A percentile compares a stretch with the other conserved stretches of the same genome.
phyloP scores from a whole-genome alignment of 805 yeast species.

The Metschnikowia kunwiensis region DNA sequence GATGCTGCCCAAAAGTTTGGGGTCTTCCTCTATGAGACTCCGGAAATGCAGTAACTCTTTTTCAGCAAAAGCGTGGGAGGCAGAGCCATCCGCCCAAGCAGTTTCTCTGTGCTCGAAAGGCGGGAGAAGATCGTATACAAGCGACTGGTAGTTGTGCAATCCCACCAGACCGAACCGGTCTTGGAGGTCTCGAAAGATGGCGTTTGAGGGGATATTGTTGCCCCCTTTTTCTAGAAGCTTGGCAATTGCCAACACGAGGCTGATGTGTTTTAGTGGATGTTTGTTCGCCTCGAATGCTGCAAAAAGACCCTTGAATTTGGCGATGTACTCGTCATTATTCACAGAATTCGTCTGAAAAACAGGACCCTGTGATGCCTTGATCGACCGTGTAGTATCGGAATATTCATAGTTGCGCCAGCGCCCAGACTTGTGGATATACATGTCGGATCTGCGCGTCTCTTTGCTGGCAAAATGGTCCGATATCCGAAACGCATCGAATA shows the following conservation, averaged over 20 bases:
- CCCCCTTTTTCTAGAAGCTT: constrained; percentile 13
- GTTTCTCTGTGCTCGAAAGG: constrained; percentile 21
- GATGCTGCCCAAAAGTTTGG: constrained; percentile 28
- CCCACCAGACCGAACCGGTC: constrained; percentile 24
- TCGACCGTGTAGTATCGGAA: constrained; percentile 25
- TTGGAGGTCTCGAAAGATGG: constrained; percentile 25
- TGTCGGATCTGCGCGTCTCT: constrained; percentile 23
- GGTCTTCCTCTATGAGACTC: constrained; percentile 26
- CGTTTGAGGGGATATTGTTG: constrained; percentile 23
- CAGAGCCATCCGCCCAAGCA: constrained; percentile 19
- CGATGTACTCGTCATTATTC: constrained; percentile 23
- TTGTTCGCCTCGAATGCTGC: constrained; percentile 12
- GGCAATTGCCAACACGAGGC: constrained; percentile 12
- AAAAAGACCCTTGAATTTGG: constrained; percentile 20
- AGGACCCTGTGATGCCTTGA: constrained; percentile 18
- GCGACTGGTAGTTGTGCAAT: constrained; percentile 26
- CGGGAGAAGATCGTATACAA: constrained; percentile 28
- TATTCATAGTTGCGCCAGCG: constrained; percentile 32
- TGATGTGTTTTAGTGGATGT: constrained; percentile 11
- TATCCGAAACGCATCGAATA: constrained; percentile 14
- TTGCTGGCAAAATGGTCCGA: constrained; percentile 24
- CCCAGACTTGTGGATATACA: constrained; percentile 29
- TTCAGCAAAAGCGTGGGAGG: constrained; percentile 8
- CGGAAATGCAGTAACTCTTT: constrained; percentile 23
- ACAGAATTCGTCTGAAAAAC: constrained; percentile 14